Percentiles rank a stretch among this genome's conserved stretches.
Conservation (phyloP, 2,329 filamentous ascomycete genomes). For the Fusarium clavum region DNA sequence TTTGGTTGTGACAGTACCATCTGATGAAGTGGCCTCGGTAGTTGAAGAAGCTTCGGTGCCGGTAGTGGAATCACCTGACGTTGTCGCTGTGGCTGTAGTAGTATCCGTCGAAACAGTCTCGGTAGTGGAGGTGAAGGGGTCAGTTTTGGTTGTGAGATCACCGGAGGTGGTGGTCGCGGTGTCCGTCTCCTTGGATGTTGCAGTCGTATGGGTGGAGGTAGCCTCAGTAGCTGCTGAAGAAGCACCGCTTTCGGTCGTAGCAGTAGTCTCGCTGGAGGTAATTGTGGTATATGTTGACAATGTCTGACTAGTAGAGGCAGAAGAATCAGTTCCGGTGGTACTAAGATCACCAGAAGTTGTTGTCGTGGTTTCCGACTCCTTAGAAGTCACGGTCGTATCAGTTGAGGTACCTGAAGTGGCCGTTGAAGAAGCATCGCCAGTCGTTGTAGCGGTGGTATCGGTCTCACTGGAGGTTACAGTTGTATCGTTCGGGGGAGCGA, state of each 20-base stretch:
- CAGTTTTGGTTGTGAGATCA: accelerated
- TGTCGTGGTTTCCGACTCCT: neutral
- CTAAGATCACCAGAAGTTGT: neutral
- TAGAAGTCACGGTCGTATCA: neutral
- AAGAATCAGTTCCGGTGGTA: neutral
- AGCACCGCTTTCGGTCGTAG: accelerated
- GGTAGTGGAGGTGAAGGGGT: neutral
- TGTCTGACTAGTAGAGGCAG: neutral
- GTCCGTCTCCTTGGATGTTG: neutral
- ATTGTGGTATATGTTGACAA: neutral
- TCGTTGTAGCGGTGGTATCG: too few species aligned
- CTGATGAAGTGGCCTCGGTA: too few species aligned
- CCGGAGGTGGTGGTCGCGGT: accelerated
- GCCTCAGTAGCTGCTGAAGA: neutral
- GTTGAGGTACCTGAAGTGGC: neutral
- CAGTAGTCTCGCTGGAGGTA: neutral
- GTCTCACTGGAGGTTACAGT: neutral
- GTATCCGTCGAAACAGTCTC: neutral
- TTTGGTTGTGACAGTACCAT: too few species aligned
- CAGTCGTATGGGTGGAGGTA: neutral
- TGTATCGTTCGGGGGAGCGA: neutral
- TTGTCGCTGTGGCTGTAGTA: too few species aligned
- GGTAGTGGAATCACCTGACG: neutral
- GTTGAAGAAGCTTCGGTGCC: neutral
- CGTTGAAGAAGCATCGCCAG: neutral